phyloP scores from a whole-genome alignment of 2,329 filamentous ascomycete species.

The Diaporthe sp. region DNA sequence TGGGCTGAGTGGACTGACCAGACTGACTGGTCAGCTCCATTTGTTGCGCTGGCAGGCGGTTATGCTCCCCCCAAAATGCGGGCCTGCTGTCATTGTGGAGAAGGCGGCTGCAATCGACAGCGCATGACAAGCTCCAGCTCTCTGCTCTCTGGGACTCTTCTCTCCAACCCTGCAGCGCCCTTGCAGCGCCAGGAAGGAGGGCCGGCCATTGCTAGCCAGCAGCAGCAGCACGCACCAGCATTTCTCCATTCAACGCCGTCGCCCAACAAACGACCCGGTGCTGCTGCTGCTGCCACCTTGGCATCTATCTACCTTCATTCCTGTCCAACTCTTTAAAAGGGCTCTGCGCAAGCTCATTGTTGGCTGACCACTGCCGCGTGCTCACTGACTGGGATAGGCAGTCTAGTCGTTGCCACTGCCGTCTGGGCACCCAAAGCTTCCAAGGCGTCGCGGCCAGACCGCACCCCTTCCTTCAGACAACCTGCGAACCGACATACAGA shows the following conservation, averaged over 20 bases:
- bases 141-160: background rate
- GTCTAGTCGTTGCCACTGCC: background rate
- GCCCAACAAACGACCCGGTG: background rate
- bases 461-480: background rate
- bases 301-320: background rate
- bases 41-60: conserved; percentile 16
- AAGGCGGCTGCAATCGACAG: conserved; percentile 28
- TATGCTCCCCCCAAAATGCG: conserved; percentile 24
- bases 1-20: background rate
- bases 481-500: background rate
- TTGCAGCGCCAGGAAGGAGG: background rate
- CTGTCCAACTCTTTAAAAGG: background rate
- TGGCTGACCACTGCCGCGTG: background rate
- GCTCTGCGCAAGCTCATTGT: background rate
- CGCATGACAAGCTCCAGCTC: conserved; percentile 27
- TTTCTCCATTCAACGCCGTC: background rate
- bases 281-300: background rate
- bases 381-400: background rate
- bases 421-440: background rate
- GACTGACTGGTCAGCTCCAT: conserved; percentile 3
- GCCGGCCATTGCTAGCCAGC: background rate
- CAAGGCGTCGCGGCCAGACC: background rate
- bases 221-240: background rate
- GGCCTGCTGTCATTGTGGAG: conserved; percentile 32
- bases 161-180: conserved; percentile 25